phyloP scores from a whole-genome alignment of 2,329 filamentous ascomycete genomes.

The Massarina eburnea region DNA sequence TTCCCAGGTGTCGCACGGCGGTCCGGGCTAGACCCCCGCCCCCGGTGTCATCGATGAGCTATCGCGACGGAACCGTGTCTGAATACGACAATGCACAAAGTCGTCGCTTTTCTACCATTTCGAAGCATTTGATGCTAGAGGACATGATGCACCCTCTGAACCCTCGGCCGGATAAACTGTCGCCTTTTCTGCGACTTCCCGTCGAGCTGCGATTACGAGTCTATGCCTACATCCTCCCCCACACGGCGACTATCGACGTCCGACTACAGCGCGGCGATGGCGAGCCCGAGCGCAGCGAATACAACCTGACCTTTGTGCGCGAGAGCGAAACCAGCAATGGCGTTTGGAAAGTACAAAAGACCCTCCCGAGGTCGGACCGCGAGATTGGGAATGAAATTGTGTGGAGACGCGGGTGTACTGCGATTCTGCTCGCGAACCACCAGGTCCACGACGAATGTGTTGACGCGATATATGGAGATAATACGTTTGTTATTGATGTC shows the following conservation, averaged over 20 bases:
- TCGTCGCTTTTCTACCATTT: background rate
- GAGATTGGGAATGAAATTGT: slow-evolving; percentile 39
- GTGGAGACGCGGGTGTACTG: slow-evolving; percentile 48
- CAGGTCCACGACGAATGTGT: slow-evolving; percentile 50
- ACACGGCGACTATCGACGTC: slow-evolving; percentile 35
- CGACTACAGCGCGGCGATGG: slow-evolving; percentile 18
- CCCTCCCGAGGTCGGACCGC: slow-evolving; percentile 22
- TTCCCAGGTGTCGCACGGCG: background rate
- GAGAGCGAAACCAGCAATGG: slow-evolving; percentile 16
- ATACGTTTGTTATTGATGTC: slow-evolving; percentile 50
- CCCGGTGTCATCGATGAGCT: slow-evolving; percentile 17
- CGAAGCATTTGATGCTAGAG: slow-evolving; percentile 4
- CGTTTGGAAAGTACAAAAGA: slow-evolving; percentile 34
- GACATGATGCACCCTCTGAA: slow-evolving; percentile 16
- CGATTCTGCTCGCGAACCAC: slow-evolving; percentile 42
- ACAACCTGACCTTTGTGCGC: slow-evolving; percentile 36
- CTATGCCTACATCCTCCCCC: slow-evolving; percentile 46
- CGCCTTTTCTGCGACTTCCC: slow-evolving; percentile 43
- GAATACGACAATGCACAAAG: slow-evolving; percentile 2
- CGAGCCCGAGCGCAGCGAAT: slow-evolving; percentile 23
- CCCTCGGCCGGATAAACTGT: slow-evolving; percentile 10
- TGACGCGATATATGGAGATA: slow-evolving; percentile 50
- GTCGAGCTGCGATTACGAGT: slow-evolving; percentile 49
- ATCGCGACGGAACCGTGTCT: background rate
- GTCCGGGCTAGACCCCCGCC: background rate